A percentile compares a stretch with the other conserved stretches of the same genome.
These are phyloP conservation scores for Sistotremastrum suecicum DNA, from an alignment of 768 basidiomycete species.

Conservation along the genomic window DNA sequence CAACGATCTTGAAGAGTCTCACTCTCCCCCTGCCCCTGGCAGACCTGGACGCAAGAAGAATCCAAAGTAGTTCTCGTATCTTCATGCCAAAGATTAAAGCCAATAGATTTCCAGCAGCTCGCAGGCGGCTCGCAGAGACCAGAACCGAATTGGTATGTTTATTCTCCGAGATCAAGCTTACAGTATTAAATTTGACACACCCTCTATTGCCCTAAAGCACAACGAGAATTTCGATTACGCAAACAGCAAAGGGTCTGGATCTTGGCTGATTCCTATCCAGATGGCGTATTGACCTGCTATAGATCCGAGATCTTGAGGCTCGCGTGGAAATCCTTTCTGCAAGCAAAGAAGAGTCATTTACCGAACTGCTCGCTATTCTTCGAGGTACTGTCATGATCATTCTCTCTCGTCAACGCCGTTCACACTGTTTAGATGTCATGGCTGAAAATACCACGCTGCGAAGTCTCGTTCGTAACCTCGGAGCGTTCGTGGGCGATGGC, in stretches of 20 bases:
- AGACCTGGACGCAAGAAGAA: constrained; percentile 83
- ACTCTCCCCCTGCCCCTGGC: constrained; percentile 10
- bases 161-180: no score
- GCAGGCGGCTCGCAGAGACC: constrained; percentile 76
- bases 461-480: constrained; percentile 58
- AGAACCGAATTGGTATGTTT: constrained; percentile 56
- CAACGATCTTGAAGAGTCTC: constrained; percentile 3
- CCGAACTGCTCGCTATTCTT: constrained; percentile 69
- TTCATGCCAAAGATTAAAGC: no score
- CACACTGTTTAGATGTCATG: constrained; percentile 51
- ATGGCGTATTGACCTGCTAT: constrained; percentile 3
- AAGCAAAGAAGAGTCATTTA: constrained; percentile 78
- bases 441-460: constrained; percentile 79
- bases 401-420: constrained; percentile 1
- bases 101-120: constrained; percentile 33
- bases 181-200: no score
- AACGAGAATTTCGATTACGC: constrained; percentile 81
- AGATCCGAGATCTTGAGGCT: constrained; percentile 94
- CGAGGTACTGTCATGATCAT: constrained; percentile 34
- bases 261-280: constrained; percentile 1
- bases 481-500: constrained; percentile 79
- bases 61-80: constrained; percentile 41
- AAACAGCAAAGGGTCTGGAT: constrained; percentile 70
- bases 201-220: constrained; percentile 21
- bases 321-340: constrained; percentile 90